Evolutionary conservation across 768 basidiomycete species (phyloP).

Genomic region (Auricularia sp.): DNA sequence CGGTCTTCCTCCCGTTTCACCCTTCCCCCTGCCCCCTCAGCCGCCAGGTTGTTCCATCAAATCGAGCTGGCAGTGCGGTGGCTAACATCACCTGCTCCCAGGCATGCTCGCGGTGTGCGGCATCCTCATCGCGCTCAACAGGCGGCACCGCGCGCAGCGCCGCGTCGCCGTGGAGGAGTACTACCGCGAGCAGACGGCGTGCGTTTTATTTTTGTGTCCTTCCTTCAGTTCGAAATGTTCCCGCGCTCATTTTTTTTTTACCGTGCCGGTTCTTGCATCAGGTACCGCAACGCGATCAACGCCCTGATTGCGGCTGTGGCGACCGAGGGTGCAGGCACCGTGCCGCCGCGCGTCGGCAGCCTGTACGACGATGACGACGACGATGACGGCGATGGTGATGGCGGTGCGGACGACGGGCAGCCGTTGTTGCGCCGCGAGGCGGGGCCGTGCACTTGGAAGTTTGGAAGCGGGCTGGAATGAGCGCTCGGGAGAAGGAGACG

Average conservation of each 20-base stretch:
- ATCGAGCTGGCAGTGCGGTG: too few relatives aligned
- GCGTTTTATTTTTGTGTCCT: neutral
- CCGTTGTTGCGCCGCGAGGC: neutral
- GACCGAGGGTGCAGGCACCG: neutral
- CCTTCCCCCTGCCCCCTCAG: neutral
- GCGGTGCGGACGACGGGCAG: neutral
- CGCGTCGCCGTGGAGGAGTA: conserved; percentile 29
- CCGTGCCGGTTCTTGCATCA: neutral
- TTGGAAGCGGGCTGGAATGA: neutral
- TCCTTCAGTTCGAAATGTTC: neutral
- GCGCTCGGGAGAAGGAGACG: neutral
- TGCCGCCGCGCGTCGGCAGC: too few relatives aligned
- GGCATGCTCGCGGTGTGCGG: conserved; percentile 1
- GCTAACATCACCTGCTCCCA: conserved; percentile 22
- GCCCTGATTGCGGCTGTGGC: neutral
- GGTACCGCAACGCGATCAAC: neutral
- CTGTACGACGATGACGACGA: neutral
- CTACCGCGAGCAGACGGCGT: conserved; percentile 34
- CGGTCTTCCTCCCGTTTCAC: neutral
- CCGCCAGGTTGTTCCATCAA: too few relatives aligned
- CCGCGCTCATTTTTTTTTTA: neutral
- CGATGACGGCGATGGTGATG: neutral
- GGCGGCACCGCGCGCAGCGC: neutral
- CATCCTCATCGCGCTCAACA: conserved; percentile 2
- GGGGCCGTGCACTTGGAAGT: neutral